Evolutionary conservation across 2,329 filamentous ascomycete genomes (phyloP), one percentile per base, ranked within the genome.

Genomic region (Botrytis porri): DNA sequence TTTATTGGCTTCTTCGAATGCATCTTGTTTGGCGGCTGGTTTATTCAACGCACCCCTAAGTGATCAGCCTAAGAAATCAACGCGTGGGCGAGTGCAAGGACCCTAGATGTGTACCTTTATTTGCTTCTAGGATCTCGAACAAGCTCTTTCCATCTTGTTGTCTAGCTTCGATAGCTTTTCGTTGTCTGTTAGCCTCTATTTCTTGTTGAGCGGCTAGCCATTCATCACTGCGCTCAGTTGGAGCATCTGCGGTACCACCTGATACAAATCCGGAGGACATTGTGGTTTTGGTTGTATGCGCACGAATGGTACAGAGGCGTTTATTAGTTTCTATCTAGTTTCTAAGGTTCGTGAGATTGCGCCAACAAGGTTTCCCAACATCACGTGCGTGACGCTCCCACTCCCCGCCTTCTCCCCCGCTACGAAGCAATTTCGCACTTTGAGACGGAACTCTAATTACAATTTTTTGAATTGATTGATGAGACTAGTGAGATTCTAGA

Each of bases 101-200:
- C 48, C 69, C 70, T 61, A 39, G 41, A 37, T 51, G 66, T 74
- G 66, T 81, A 92, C 90, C 91, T 88, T 95, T 95, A 82, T 96
- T 96, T 61, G 91, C 93, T 82, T 95, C 91, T 69, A 96, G 82
- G 3, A 92, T 86, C 61, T 95, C 93, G 80, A 87, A 96, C 41
- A 96, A 84, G 69, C 86, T 90, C 82, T 87, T 90, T 48, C 83
- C 84, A 29, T 84, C 82, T 51, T 75, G 74, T 62, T 82, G 83
- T 32, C 83, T 80, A 2, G 83, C 84, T 51, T 81, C 82, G 85
- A 77, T 78, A 37, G 76, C 77, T 71, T 80, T 80, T 37, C 75
- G 75, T n/a, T 74, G 71, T 45, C 75, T 73, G 29, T 80, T 79
- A 48, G 79, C 79, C 66, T 81, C 79, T 22, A 80, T 86, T 83